Evolutionary conservation across 2,329 filamentous ascomycete species (phyloP).

Genomic region (Fusarium duplospermum): DNA sequence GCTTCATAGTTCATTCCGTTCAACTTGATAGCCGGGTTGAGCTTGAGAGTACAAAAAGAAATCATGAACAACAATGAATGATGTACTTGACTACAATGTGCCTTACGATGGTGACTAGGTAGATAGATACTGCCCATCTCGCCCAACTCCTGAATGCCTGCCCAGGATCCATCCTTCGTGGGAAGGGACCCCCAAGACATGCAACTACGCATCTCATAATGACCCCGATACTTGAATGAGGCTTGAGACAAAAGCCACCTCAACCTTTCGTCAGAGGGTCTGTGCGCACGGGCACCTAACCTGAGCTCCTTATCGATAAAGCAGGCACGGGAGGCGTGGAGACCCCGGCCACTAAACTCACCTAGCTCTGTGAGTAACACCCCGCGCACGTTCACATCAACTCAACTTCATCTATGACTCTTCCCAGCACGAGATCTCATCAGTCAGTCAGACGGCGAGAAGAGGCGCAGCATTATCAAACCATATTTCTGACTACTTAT

Average conservation of each 20-base stretch:
- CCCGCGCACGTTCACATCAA: conserved; percentile 28
- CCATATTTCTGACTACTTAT: conserved; percentile 22
- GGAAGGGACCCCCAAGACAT: background rate
- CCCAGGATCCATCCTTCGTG: background rate
- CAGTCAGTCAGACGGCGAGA: conserved; percentile 42
- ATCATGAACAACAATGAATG: conserved; percentile 13
- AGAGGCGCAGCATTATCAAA: conserved; percentile 32
- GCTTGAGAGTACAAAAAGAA: conserved; percentile 7
- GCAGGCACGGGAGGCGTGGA: conserved; percentile 4
- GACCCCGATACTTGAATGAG: conserved; percentile 36
- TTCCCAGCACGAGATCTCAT: conserved; percentile 21
- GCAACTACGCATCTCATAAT: background rate
- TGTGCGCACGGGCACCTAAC: conserved; percentile 3
- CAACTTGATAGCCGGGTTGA: conserved; percentile 7
- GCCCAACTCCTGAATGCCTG: background rate
- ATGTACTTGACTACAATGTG: too few species aligned
- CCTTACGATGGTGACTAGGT: background rate
- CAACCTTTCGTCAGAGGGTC: background rate
- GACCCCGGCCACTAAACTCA: background rate
- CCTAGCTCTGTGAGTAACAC: conserved; percentile 36
- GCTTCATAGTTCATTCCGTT: conserved; percentile 5
- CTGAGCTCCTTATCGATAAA: conserved; percentile 38
- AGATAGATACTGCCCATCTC: background rate
- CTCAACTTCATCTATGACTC: conserved; percentile 42
- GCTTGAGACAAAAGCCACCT: conserved; percentile 16